phyloP scores from a whole-genome alignment of 1,139 yeast species.

The Suhomyces atakaporum region DNA sequence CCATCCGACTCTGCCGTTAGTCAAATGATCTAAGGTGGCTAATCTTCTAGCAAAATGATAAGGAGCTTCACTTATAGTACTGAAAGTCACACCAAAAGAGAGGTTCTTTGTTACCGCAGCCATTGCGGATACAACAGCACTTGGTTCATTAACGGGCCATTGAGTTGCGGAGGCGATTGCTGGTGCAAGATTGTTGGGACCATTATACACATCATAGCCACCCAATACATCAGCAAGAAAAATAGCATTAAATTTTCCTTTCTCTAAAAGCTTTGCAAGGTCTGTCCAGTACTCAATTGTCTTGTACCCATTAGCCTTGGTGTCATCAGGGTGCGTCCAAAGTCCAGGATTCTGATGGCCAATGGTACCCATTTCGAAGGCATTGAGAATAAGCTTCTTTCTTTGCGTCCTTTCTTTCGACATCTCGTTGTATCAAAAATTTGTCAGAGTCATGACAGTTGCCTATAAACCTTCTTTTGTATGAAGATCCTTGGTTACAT shows the following conservation, averaged over 20 bases:
- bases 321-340: conserved; percentile 48
- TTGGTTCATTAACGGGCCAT: conserved; percentile 46
- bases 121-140: conserved; percentile 40
- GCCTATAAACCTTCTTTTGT: too few species aligned
- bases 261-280: conserved; percentile 45
- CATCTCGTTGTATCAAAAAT: too few species aligned
- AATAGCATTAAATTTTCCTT: conserved; percentile 46
- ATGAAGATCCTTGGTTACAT: too few species aligned
- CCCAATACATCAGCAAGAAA: conserved; percentile 53
- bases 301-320: conserved; percentile 31
- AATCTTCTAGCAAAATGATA: conserved; percentile 46
- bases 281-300: conserved; percentile 49
- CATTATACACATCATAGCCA: conserved; percentile 44
- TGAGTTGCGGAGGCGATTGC: conserved; percentile 46
- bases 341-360: conserved; percentile 39
- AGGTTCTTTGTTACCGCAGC: conserved; percentile 44
- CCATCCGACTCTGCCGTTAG: conserved; percentile 50
- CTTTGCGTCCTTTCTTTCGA: too few species aligned
- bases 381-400: conserved; percentile 35
- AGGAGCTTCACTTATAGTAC: conserved; percentile 48
- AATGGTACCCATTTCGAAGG: conserved; percentile 42
- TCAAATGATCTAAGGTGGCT: conserved; percentile 45
- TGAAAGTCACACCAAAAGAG: conserved; percentile 44
- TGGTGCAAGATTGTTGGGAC: conserved; percentile 36
- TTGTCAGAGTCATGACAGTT: too few species aligned